A percentile compares a stretch with the other conserved stretches of the same genome.
Conservation (phyloP, 2,329 filamentous ascomycete species). For the Alternaria atra region DNA sequence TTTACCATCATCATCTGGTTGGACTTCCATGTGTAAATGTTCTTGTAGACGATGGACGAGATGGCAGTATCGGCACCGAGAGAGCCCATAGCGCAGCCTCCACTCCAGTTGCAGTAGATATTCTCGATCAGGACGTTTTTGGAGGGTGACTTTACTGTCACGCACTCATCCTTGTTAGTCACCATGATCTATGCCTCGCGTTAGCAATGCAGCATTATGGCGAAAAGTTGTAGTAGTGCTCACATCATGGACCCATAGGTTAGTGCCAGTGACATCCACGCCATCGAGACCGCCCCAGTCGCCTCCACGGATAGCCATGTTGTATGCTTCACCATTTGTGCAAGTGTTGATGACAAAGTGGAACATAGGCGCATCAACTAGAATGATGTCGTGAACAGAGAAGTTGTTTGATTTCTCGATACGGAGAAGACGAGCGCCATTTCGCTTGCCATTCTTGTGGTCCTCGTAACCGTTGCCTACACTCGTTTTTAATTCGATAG, state of each 20-base stretch:
- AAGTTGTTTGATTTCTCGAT: constrained; percentile 58
- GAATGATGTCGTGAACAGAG: constrained; percentile 59
- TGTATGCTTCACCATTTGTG: constrained; percentile 63
- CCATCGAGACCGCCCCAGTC: constrained; percentile 65
- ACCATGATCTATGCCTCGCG: constrained; percentile 56
- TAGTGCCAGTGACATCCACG: constrained; percentile 63
- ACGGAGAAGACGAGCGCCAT: constrained; percentile 58
- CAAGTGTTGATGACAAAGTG: constrained; percentile 63
- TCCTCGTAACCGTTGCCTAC: constrained; percentile 59
- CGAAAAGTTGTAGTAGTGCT: neutral
- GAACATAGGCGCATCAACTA: constrained; percentile 61
- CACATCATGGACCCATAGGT: constrained; percentile 67
- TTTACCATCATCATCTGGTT: constrained; percentile 73
- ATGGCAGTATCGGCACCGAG: constrained; percentile 61
- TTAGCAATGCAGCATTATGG: neutral
- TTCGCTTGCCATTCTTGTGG: constrained; percentile 53
- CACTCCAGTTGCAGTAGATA: constrained; percentile 70
- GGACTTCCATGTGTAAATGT: constrained; percentile 66
- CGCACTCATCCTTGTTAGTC: constrained; percentile 70
- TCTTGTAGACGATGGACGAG: constrained; percentile 63
- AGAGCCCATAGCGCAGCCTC: constrained; percentile 67
- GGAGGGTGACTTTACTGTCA: constrained; percentile 62
- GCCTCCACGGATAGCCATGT: constrained; percentile 64
- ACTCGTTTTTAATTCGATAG: neutral
- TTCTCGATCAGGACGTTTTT: constrained; percentile 67